Conservation (phyloP, 768 basidiomycete genomes). For the Boletus eberwhitei region DNA sequence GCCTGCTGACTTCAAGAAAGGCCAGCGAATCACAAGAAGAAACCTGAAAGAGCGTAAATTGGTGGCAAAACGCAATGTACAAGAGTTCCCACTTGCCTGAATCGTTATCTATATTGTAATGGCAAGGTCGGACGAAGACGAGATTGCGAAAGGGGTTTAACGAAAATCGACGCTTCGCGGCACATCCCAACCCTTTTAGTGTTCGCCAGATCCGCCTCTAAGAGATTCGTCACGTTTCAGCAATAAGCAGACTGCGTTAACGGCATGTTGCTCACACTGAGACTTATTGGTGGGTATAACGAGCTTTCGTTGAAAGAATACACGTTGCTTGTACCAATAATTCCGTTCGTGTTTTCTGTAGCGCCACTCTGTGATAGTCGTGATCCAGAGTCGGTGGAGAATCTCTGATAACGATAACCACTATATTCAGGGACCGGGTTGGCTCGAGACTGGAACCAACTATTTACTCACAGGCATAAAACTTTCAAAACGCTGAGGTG, state of each 20-base stretch:
- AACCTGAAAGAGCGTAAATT: constrained; percentile 5
- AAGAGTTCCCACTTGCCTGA: constrained; percentile 16
- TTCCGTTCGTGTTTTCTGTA: constrained; percentile 7
- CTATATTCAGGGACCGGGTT: background rate
- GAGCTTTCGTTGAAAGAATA: constrained; percentile 10
- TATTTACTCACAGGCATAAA: constrained; percentile 24
- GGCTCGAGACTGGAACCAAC: background rate
- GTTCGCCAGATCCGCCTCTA: constrained; percentile 21
- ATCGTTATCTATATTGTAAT: constrained; percentile 17
- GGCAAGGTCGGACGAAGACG: constrained; percentile 18
- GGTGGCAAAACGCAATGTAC: background rate
- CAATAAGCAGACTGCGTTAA: background rate
- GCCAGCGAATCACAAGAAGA: constrained; percentile 10
- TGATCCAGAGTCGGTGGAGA: constrained; percentile 26
- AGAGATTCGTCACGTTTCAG: background rate
- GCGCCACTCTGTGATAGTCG: constrained; percentile 7
- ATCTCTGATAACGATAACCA: constrained; percentile 15
- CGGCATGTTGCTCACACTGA: constrained; percentile 13
- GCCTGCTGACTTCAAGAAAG: background rate
- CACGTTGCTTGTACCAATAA: background rate
- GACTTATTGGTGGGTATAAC: background rate
- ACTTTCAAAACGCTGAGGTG: constrained; percentile 23
- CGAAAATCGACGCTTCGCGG: constrained; percentile 15
- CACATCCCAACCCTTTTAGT: constrained; percentile 10
- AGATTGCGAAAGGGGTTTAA: constrained; percentile 14